Base-by-base conservation (phyloP, 495 filamentous ascomycete species). In the Aspergillus bertholletiae region DNA sequence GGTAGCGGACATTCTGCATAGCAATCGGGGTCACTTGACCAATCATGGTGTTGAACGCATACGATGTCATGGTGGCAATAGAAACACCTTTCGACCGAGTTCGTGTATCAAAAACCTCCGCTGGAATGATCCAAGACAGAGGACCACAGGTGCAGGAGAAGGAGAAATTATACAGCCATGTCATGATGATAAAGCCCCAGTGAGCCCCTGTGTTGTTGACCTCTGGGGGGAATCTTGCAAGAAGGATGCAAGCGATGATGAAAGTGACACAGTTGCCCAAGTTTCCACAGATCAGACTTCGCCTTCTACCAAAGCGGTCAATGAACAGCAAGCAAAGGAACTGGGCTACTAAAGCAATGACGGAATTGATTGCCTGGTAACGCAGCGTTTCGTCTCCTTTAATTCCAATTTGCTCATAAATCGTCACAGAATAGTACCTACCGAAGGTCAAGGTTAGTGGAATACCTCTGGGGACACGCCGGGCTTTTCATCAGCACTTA, bases 21-120 rank as follows among this genome's bases (percentile, higher is more conserved):
- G 84, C 84, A 48, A 81, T 77, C 28, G 76, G 76, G 3, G 82
- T 88, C n/a, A 87, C 75, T 60, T 88, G 85, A 0, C 85, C 84
- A 51, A 88, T 88, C 77, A 88, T 81, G 9, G 85, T 88, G 70
- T 88, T 88, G 72, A 88, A 88, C 5, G 84, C 84, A 61, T 84
- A 88, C 30, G 74, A 79, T 24, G 68, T 74, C 83, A 87, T 85
- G 3, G 82, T 84, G 2, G 84, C 84, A 55, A 88, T 78, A 1
- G 82, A 84, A 2, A 88, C 84, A 59, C 84, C 84, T 65, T 86
- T 86, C 20, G 80, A 70, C 18, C 85, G 78, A 2, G 84, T 88
- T 37, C 80, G 76, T 3, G 84, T 88, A 63, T 88, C 84, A 68
- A 88, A 88, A 15, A 88, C 81, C 58, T 88, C 85, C 17, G 85